Base-by-base conservation (phyloP, 2,329 filamentous ascomycete species). In the Rasamsonia emersonii region DNA sequence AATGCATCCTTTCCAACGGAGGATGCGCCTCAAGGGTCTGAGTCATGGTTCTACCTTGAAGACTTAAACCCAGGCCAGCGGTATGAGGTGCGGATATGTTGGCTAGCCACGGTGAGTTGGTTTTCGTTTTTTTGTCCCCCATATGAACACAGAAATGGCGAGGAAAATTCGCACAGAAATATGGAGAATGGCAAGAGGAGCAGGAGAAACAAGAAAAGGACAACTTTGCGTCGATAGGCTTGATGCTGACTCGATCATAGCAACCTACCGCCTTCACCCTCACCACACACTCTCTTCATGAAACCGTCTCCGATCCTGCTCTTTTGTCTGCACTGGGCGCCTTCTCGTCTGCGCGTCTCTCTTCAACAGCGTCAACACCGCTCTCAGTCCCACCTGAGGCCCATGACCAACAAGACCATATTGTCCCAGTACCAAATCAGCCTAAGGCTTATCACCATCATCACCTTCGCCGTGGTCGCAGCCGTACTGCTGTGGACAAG, bases 11-110 rank as follows among this genome's bases (percentile, higher is more conserved):
- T 93, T 51, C 77, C 85, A 8, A 70, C 62, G 5, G 46, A 62
- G 5, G 52, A 62, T 2, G 52, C 59, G 18, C 69, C 68, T 7
- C 54, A 65, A 9, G 85, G 83, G 5, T 61, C 67, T 8, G 67
- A 78, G 31, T 79, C 82, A 17, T 96, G 91, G 91, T 73, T 86
- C 44, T 62, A 89, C 5, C 72, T 98, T 4, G 73, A 82, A 35
- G 64, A 70, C 19, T 67, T 98, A 33, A 68, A 61, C n/a, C 71
- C 75, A 20, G 75, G 76, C 8, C 79, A 81, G 50, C 74, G 86
- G 43, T 95, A 96, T 67, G 91, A 98, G 65, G 73, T 93, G 29
- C 78, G 91, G 33, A 70, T 95, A 38, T 96, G 89, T 63, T 98
- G 89, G 88, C 71, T 86, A 38, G 91, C 91, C 24, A 91, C 81